A percentile compares a stretch with the other conserved stretches of the same genome.
These are phyloP conservation scores for Thecaphora thlaspeos DNA, from an alignment of 1,284 basidiomycete genomes.

Conservation along the genomic window DNA sequence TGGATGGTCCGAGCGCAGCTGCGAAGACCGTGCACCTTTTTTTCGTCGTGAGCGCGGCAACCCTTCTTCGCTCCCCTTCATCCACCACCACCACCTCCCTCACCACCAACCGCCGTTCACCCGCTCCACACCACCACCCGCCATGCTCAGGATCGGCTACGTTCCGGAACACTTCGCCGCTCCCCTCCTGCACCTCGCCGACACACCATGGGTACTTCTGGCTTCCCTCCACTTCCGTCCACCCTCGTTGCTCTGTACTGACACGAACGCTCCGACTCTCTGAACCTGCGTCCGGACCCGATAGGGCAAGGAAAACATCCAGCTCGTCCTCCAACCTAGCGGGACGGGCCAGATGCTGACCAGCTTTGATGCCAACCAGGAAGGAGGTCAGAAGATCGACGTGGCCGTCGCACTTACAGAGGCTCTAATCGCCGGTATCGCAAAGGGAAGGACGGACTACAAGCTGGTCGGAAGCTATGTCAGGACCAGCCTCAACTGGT, in stretches of 20 bases:
- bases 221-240: not conserved
- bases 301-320: conserved; percentile 40
- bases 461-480: conserved; percentile 93
- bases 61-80: too few relatives aligned
- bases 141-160: conserved; percentile 44
- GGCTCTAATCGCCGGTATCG: conserved; percentile 86
- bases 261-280: too few relatives aligned
- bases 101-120: too few relatives aligned
- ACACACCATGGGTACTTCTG: conserved; percentile 30
- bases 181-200: conserved; percentile 45
- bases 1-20: too few relatives aligned
- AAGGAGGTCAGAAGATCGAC: conserved; percentile 46
- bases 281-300: too few relatives aligned
- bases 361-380: conserved; percentile 30
- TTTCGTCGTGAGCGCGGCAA: too few relatives aligned
- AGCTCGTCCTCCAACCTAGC: conserved; percentile 44
- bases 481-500: conserved; percentile 57
- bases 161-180: conserved; percentile 55
- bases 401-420: conserved; percentile 81
- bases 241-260: too few relatives aligned
- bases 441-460: conserved; percentile 75
- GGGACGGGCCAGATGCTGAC: conserved; percentile 56
- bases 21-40: too few relatives aligned
- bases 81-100: not conserved
- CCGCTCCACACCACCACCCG: conserved; percentile 5